Base-by-base conservation (phyloP, 441 rosid genomes). In the Arabidopsis lyrata region DNA sequence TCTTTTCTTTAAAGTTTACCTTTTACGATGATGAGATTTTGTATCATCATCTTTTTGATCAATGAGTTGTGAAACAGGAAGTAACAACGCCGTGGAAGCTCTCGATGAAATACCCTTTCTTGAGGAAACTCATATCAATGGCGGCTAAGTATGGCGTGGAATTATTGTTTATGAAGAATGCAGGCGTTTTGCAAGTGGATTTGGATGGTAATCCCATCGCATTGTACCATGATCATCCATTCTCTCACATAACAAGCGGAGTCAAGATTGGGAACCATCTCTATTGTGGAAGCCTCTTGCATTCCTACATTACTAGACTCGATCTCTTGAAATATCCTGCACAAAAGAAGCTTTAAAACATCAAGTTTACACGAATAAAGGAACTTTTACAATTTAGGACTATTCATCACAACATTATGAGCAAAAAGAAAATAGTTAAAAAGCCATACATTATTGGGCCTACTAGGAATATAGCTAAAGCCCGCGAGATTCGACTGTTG, bases 181-280 rank as follows among this genome's bases (percentile, higher is more conserved):
- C 81, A n/a, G 92, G 97, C 0, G 82, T 81, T 42, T 53, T 91
- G 18, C 73, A 80, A 5, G 95, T 86, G 24, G 90, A 88, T 79
- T 56, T 84, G 80, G 83, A 87, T 8, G 93, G 97, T n/a, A 88
- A 79, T 31, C 83, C 89, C 5, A 52, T 83, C 0, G 89, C 86
- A 3, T 83, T 84, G 44, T 93, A 86, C 70, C 35, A 66, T 8
- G 96, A 91, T 83, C 80, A 69, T 3, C 49, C 56, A n/a, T 27
- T 84, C 48, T 15, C 76, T 5, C 29, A 78, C 45, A 20, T 87
- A 20, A 9, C 90, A 0, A 60, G 77, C 36, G 88, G 83, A 1
- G 34, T 79, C 13, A 85, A 78, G 77, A 85, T 93, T 41, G 93
- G 88, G n/a, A 72, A 83, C 20, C 70, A 84, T 77, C 74, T 93